Percentiles rank a stretch among this genome's conserved stretches.
These are phyloP conservation scores for Candida sanyaensis DNA, from an alignment of 1,139 yeast species.

Conservation along the genomic window DNA sequence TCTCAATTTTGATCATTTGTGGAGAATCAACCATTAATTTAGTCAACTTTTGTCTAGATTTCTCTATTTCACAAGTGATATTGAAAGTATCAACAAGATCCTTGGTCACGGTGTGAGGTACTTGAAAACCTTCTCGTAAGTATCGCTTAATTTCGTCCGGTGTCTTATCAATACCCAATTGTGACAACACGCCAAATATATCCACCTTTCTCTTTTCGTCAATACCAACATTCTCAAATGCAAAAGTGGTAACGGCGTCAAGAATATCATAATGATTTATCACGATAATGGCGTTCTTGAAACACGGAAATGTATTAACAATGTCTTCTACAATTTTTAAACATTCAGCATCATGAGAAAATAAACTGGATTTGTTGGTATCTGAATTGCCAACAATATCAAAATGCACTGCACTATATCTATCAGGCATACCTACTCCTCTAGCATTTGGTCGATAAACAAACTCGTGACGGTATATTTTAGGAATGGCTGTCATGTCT, in stretches of 20 bases:
- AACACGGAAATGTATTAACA: conserved; percentile 62
- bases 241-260: conserved; percentile 61
- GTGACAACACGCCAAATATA: conserved; percentile 72
- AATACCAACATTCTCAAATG: conserved; percentile 75
- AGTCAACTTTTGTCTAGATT: conserved; percentile 61
- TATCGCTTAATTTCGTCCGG: conserved; percentile 65
- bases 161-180: conserved; percentile 70
- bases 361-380: conserved; percentile 31
- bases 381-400: conserved; percentile 61
- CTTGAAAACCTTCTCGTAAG: conserved; percentile 67
- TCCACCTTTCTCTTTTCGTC: conserved; percentile 61
- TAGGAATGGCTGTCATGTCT: conserved; percentile 50
- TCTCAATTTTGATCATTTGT: conserved; percentile 58
- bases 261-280: conserved; percentile 81
- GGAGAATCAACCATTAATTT: conserved; percentile 80
- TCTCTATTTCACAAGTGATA: conserved; percentile 66
- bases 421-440: conserved; percentile 65
- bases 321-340: conserved; percentile 80
- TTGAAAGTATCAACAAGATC: conserved; percentile 77
- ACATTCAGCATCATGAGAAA: conserved; percentile 80
- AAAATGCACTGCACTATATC: conserved; percentile 80
- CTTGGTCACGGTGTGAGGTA: conserved; percentile 79
- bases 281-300: conserved; percentile 56
- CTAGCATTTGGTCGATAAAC: conserved; percentile 70
- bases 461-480: conserved; percentile 72